Conservation (phyloP, 306 rosid species). For the Trifolium fragiferum region DNA sequence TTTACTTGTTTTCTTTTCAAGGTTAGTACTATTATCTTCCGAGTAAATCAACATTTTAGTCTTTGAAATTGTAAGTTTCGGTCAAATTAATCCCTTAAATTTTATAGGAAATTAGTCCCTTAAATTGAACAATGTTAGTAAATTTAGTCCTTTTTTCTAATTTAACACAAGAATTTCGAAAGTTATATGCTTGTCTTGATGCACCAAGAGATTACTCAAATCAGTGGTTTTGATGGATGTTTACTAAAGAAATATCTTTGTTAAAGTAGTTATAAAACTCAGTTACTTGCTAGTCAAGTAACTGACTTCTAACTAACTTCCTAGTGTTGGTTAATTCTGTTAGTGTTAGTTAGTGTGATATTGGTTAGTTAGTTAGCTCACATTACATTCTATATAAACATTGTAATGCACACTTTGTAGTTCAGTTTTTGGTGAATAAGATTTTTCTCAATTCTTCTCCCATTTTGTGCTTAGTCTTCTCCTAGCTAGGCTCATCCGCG, state of each 20-base stretch:
- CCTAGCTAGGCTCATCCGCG: too few species aligned
- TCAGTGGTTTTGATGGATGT: background rate
- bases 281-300: too few species aligned
- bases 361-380: too few species aligned
- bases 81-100: constrained; percentile 2
- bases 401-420: too few species aligned
- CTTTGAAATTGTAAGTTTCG: background rate
- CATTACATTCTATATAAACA: too few species aligned
- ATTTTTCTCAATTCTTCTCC: too few species aligned
- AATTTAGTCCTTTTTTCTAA: background rate
- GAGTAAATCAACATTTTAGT: background rate
- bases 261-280: too few species aligned
- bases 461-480: too few species aligned
- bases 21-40: constrained; percentile 49
- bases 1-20: constrained; percentile 94
- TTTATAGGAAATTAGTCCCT: background rate
- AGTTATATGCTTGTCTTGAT: background rate
- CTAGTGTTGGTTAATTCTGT: too few species aligned
- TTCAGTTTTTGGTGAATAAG: too few species aligned
- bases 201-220: background rate
- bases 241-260: background rate
- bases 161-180: background rate
- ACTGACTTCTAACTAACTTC: too few species aligned
- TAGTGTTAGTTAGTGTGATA: too few species aligned
- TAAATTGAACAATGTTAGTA: background rate